phyloP scores from a whole-genome alignment of 345 rosid genomes.

The Luvunga scandens region DNA sequence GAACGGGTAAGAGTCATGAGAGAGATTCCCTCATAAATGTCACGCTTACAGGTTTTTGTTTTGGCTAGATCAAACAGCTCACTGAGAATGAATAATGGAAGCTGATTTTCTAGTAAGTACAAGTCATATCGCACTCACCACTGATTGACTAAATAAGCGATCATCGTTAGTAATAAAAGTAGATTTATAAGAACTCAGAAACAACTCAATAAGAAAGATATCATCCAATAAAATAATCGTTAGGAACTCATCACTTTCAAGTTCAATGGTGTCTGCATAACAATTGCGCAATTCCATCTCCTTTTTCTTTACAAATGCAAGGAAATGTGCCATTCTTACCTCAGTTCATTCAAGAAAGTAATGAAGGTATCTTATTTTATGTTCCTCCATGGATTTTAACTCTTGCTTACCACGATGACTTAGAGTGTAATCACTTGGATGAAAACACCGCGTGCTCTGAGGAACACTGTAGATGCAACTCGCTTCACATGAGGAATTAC shows the following conservation, averaged over 20 bases:
- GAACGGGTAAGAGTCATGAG: not conserved
- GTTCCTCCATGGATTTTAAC: too few species aligned
- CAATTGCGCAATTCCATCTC: not conserved
- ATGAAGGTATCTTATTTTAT: conserved; percentile 14
- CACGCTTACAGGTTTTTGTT: too few species aligned
- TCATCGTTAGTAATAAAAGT: not conserved
- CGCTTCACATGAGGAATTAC: too few species aligned
- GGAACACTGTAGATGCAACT: not conserved
- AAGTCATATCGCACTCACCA: conserved; percentile 21
- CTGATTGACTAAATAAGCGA: not conserved
- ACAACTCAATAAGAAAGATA: conserved; percentile 13
- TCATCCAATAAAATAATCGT: conserved; percentile 20
- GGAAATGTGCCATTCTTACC: not conserved
- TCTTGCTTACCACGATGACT: too few species aligned
- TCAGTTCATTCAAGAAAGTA: conserved; percentile 8
- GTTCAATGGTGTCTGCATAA: conserved; percentile 3
- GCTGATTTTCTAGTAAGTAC: conserved; percentile 28
- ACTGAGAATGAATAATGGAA: conserved; percentile 24
- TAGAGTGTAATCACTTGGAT: not conserved
- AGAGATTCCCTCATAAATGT: not conserved
- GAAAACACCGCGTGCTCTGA: not conserved
- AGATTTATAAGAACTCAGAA: not conserved
- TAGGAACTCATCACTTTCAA: not conserved
- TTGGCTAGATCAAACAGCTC: conserved; percentile 1
- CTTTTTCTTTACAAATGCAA: not conserved